phyloP scores from a whole-genome alignment of 352 stramenopile genomes.

The Globisporangium recalcitrans region DNA sequence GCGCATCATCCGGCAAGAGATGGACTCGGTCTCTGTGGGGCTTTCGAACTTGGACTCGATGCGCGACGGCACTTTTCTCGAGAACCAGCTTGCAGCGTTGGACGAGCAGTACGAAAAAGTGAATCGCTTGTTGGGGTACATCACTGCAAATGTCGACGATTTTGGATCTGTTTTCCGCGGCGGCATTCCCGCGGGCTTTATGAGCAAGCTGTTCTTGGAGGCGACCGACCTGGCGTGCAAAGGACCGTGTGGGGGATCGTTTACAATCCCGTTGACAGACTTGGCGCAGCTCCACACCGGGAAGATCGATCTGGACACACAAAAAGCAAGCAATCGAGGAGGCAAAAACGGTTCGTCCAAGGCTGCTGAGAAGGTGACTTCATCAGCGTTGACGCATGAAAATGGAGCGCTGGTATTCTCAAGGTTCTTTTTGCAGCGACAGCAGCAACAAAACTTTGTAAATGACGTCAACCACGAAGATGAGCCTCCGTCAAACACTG shows the following conservation, averaged over 20 bases:
- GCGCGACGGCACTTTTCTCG: conserved; percentile 48
- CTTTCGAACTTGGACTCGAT: conserved; percentile 51
- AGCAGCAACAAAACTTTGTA: conserved; percentile 4
- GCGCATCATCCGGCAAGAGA: conserved; percentile 59
- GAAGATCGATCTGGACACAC: neutral
- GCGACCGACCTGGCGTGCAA: conserved; percentile 57
- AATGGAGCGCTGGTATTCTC: conserved; percentile 54
- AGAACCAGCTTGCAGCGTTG: conserved; percentile 44
- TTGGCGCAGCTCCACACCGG: conserved; percentile 22
- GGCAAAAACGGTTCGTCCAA: neutral
- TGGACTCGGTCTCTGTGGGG: conserved; percentile 56
- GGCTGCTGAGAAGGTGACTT: conserved; percentile 2
- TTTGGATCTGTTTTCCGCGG: conserved; percentile 55
- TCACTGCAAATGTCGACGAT: conserved; percentile 61
- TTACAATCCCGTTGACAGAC: conserved; percentile 57
- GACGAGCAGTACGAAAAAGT: conserved; percentile 54
- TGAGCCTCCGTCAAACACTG: neutral
- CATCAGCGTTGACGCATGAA: conserved; percentile 44
- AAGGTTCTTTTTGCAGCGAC: conserved; percentile 36
- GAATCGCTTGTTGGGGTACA: conserved; percentile 43
- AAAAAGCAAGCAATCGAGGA: neutral
- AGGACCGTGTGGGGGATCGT: conserved; percentile 48
- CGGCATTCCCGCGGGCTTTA: conserved; percentile 44
- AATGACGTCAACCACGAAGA: conserved; percentile 6
- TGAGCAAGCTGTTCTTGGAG: conserved; percentile 49